Conservation (phyloP, 2,329 filamentous ascomycete genomes). For the Ceratocystis cubensis region DNA sequence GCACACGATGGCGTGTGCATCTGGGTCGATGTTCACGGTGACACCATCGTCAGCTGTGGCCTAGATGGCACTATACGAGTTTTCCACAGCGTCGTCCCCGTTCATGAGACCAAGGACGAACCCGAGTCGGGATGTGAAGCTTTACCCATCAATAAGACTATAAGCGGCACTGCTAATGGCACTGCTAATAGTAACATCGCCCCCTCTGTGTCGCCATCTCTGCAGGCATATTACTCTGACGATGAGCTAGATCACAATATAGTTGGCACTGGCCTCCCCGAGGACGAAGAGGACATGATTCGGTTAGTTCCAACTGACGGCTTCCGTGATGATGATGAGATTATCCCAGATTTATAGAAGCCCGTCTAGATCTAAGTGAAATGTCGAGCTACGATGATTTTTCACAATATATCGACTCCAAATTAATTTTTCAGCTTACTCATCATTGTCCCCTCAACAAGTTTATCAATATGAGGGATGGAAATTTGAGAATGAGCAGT, state of each 20-base stretch:
- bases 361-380: background rate
- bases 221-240: background rate
- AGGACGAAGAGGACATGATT: background rate
- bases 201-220: background rate
- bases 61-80: conserved; percentile 43
- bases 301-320: background rate
- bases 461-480: too few species aligned
- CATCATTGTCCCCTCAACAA: background rate
- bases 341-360: background rate
- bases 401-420: background rate
- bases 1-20: conserved; percentile 49
- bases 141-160: too few species aligned
- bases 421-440: background rate
- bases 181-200: background rate
- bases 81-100: conserved; percentile 29
- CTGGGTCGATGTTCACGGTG: conserved; percentile 49
- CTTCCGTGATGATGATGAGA: background rate
- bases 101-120: too few species aligned
- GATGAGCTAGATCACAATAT: background rate
- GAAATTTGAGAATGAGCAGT: background rate
- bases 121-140: background rate
- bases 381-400: background rate
- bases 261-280: background rate
- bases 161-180: background rate
- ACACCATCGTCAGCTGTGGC: conserved; percentile 45